Conservation (phyloP, 352 stramenopile species). For the Globisporangium mamillatum region DNA sequence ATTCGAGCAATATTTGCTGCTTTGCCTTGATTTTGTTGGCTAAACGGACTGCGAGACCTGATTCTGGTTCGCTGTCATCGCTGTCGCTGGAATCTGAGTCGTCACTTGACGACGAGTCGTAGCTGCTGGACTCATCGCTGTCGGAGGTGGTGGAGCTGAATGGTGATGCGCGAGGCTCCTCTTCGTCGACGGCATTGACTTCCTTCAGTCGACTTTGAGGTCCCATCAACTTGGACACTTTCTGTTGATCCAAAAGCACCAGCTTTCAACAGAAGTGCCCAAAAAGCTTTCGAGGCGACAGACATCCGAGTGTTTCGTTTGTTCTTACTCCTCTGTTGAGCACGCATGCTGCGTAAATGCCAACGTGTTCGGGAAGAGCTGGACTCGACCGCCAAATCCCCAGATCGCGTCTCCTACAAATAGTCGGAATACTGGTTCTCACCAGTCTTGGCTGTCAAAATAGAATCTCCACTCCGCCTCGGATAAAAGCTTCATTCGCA, state of each 20-base stretch:
- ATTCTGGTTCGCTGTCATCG: conserved; percentile 34
- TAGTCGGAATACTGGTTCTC: conserved; percentile 4
- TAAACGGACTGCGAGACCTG: conserved; percentile 19
- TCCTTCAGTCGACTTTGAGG: neutral
- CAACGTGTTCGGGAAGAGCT: neutral
- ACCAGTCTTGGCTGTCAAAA: neutral
- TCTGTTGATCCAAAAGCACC: too few relatives aligned
- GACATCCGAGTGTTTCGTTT: neutral
- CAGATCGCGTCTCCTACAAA: neutral
- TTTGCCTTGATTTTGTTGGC: conserved; percentile 28
- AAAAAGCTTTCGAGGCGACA: too few relatives aligned
- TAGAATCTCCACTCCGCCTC: neutral
- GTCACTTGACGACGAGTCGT: conserved; percentile 18
- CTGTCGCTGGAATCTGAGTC: conserved; percentile 28
- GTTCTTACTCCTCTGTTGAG: neutral
- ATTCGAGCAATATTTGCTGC: conserved; percentile 40
- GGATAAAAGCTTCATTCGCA: neutral
- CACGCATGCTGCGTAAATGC: neutral
- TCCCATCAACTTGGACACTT: conserved; percentile 5
- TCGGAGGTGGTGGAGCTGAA: neutral
- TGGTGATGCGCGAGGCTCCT: neutral
- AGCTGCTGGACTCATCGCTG: conserved; percentile 16
- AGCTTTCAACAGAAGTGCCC: neutral
- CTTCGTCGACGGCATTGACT: neutral
- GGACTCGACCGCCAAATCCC: neutral